phyloP scores from a whole-genome alignment of 2,329 filamentous ascomycete genomes.

The Aspergillus pseudonomiae region DNA sequence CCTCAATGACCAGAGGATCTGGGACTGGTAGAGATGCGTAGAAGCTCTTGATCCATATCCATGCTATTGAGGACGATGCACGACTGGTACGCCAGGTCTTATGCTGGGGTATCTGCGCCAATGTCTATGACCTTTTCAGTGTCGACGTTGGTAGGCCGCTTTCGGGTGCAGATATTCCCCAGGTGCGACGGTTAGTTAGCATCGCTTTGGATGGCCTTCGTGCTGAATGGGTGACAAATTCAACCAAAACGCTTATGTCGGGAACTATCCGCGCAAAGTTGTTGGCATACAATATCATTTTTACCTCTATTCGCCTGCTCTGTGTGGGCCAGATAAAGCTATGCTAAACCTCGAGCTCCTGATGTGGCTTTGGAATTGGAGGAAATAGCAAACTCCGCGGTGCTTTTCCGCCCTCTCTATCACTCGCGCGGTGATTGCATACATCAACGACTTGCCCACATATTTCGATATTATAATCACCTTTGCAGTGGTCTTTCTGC shows the following conservation, averaged over 20 bases:
- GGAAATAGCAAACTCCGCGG: conserved; percentile 42
- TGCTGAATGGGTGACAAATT: conserved; percentile 25
- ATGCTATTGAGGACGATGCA: conserved; percentile 37
- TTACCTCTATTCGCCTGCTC: conserved; percentile 50
- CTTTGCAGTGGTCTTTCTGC: conserved; percentile 43
- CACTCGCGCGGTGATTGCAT: conserved; percentile 36
- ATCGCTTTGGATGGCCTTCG: conserved; percentile 26
- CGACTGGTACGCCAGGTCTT: conserved; percentile 40
- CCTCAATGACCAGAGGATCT: conserved; percentile 38
- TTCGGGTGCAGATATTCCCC: conserved; percentile 17
- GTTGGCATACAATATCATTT: conserved; percentile 51
- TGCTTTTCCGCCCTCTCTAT: conserved; percentile 41
- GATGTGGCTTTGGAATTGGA: conserved; percentile 35
- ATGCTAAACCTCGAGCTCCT: conserved; percentile 3
- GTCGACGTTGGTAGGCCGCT: conserved; percentile 34
- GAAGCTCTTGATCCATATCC: conserved; percentile 30
- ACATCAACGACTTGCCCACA: conserved; percentile 39
- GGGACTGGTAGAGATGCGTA: conserved; percentile 34
- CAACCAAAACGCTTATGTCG: conserved; percentile 41
- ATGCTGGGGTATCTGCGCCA: conserved; percentile 35
- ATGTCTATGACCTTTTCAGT: conserved; percentile 37
- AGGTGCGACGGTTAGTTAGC: conserved; percentile 24
- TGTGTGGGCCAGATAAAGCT: conserved; percentile 35
- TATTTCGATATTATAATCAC: conserved; percentile 47
- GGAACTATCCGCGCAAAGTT: conserved; percentile 50